These are phyloP conservation scores for Pseudozyma thailandica DNA, from an alignment of 1,284 basidiomycete species.

Conservation along the genomic window DNA sequence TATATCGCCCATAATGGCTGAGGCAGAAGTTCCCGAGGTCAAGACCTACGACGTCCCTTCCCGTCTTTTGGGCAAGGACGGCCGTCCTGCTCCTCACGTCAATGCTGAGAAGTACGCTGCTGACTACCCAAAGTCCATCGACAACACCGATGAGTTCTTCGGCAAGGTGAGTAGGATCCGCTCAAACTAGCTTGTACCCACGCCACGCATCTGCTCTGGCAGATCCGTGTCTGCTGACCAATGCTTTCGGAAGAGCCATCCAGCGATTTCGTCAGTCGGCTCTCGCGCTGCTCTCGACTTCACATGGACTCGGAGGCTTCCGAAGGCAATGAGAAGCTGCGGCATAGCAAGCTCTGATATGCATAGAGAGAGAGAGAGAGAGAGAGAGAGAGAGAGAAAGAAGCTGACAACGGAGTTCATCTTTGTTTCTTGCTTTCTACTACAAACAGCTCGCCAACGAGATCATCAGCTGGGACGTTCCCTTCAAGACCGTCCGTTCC, in stretches of 20 bases:
- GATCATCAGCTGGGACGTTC: conserved; percentile 86
- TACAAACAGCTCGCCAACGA: conserved; percentile 78
- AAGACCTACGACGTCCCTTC: conserved; percentile 52
- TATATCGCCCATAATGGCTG: conserved; percentile 22
- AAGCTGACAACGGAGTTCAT: background rate
- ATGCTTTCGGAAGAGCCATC: background rate
- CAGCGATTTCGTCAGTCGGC: background rate
- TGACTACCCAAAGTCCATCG: conserved; percentile 53
- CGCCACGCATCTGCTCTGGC: background rate
- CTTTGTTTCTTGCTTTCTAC: background rate
- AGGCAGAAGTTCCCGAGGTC: conserved; percentile 51
- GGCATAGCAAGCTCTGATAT: no score
- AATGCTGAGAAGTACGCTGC: conserved; percentile 49
- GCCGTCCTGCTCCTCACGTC: conserved; percentile 56
- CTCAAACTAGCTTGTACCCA: background rate
- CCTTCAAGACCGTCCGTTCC: conserved; percentile 86
- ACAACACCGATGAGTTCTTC: conserved; percentile 60
- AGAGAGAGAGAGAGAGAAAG: background rate
- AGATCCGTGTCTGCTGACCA: background rate
- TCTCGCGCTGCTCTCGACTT: background rate
- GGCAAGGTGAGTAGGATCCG: conserved; percentile 46
- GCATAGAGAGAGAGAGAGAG: no score
- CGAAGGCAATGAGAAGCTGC: no score
- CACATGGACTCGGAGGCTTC: background rate
- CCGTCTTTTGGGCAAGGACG: conserved; percentile 54